These are phyloP conservation scores for Aechmea fasciata DNA, from an alignment of 176 grass and related monocot species.

Conservation along the genomic window DNA sequence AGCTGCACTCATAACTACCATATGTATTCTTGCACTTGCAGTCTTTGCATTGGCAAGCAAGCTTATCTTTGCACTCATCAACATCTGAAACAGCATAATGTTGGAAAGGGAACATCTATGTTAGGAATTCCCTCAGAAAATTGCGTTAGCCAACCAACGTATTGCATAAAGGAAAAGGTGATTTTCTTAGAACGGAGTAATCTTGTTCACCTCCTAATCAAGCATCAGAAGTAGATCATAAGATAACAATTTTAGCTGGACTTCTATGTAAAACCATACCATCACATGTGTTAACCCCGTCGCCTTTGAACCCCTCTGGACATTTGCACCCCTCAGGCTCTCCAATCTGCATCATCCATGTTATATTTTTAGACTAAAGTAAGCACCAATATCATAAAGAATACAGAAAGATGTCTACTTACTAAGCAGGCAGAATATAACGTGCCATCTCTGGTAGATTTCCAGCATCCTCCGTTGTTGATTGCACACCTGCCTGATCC, in stretches of 20 bases:
- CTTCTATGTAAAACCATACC: slow-evolving; percentile 23
- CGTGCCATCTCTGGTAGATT: slow-evolving; percentile 55
- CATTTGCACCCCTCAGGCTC: slow-evolving; percentile 76
- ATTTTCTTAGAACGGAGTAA: too few relatives aligned
- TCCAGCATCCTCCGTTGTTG: slow-evolving; percentile 83
- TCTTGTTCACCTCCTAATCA: too few relatives aligned
- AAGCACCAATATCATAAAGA: not conserved
- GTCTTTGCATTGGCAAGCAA: slow-evolving; percentile 57
- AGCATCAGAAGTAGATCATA: not conserved
- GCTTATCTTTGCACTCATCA: slow-evolving; percentile 69
- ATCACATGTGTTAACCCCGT: slow-evolving; percentile 65
- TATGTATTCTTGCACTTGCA: slow-evolving; percentile 84
- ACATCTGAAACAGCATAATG: slow-evolving; percentile 47
- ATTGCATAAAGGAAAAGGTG: too few relatives aligned
- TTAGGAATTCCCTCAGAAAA: not conserved
- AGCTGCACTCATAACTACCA: slow-evolving; percentile 92
- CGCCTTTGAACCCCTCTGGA: slow-evolving; percentile 59
- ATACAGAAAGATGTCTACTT: slow-evolving; percentile 30
- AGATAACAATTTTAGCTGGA: not conserved
- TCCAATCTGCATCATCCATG: slow-evolving; percentile 42
- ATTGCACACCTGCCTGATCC: slow-evolving; percentile 71
- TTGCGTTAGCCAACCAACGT: not conserved
- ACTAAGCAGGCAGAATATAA: slow-evolving; percentile 73
- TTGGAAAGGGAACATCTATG: not conserved
- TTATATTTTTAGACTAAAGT: not conserved